Evolutionary conservation across 352 stramenopile genomes (phyloP).

Genomic region (Pythium vanterpoolii): DNA sequence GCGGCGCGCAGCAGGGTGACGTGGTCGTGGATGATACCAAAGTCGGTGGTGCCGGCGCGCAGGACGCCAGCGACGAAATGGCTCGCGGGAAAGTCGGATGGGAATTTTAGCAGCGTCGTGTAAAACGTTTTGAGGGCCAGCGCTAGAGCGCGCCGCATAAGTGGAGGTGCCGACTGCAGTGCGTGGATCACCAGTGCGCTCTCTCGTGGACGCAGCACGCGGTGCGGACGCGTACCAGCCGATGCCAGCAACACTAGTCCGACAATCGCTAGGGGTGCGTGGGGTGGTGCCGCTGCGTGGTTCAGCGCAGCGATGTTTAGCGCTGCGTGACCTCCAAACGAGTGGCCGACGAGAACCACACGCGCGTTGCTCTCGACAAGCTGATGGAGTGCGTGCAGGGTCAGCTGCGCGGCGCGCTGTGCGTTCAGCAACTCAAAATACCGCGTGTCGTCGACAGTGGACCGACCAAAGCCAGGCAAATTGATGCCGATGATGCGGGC

Average conservation of each 20-base stretch:
- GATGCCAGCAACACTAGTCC: conserved; percentile 49
- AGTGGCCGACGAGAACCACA: conserved; percentile 62
- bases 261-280: conserved; percentile 25
- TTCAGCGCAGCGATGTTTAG: conserved; percentile 49
- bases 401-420: conserved; percentile 31
- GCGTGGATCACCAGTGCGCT: conserved; percentile 33
- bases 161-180: conserved; percentile 28
- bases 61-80: conserved; percentile 61
- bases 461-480: conserved; percentile 55
- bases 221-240: conserved; percentile 44
- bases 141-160: conserved; percentile 20
- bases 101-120: conserved; percentile 46
- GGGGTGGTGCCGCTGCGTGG: conserved; percentile 13
- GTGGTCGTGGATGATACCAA: conserved; percentile 30
- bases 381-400: conserved; percentile 37
- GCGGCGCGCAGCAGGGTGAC: conserved; percentile 20
- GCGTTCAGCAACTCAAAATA: conserved; percentile 43
- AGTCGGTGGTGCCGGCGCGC: conserved; percentile 48
- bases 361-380: conserved; percentile 30
- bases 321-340: conserved; percentile 56
- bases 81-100: conserved; percentile 32
- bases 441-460: conserved; percentile 34
- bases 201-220: conserved; percentile 31
- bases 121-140: conserved; percentile 42
- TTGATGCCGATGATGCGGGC: conserved; percentile 61